Evolutionary conservation across 371 early-diverging fungal genomes (phyloP).

Genomic region (Lichtheimia hyalospora): DNA sequence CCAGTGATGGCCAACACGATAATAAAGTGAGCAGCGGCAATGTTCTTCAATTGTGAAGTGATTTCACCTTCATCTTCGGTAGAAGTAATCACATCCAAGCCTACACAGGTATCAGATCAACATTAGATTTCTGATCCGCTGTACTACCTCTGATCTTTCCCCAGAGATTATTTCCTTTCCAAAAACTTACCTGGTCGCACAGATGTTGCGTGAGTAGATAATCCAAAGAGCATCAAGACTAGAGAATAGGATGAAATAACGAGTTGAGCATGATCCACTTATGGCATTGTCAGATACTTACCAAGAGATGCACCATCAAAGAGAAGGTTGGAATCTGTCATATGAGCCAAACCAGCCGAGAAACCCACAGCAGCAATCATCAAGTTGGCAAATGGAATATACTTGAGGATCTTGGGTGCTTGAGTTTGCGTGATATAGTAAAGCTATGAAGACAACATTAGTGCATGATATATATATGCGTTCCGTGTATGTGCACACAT

Average conservation of each 20-base stretch:
- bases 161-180: background rate
- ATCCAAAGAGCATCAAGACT: constrained; percentile 47
- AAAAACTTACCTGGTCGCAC: constrained; percentile 40
- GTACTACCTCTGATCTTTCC: too few species aligned
- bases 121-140: background rate
- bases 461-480: too few species aligned
- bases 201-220: constrained; percentile 46
- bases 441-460: constrained; percentile 15
- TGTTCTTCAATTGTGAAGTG: constrained; percentile 32
- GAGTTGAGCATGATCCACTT: background rate
- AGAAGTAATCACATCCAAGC: constrained; percentile 21
- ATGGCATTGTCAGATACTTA: constrained; percentile 11
- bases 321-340: constrained; percentile 44
- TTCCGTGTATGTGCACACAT: too few species aligned
- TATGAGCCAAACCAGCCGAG: constrained; percentile 48
- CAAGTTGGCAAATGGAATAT: constrained; percentile 46
- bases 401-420: constrained; percentile 45
- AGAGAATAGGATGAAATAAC: background rate
- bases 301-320: constrained; percentile 54
- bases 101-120: background rate
- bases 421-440: constrained; percentile 41
- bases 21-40: constrained; percentile 52
- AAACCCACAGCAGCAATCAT: constrained; percentile 47
- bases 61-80: constrained; percentile 27
- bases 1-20: constrained; percentile 49